These are phyloP conservation scores for Urochloa ruziziensis DNA, from an alignment of 176 grass and related monocot species.

Conservation along the genomic window DNA sequence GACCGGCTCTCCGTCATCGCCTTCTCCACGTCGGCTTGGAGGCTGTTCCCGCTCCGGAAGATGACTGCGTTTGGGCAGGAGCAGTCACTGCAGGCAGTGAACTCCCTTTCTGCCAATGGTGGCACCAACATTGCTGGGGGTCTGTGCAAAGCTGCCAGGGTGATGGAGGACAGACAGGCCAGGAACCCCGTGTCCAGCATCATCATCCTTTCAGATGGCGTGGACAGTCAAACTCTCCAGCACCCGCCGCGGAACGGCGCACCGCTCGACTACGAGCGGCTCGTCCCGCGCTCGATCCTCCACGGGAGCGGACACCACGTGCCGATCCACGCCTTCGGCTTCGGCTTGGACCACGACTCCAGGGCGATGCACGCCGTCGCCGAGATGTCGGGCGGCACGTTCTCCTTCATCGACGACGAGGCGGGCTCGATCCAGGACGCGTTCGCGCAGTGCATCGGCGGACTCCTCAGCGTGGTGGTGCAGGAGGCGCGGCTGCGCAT, in stretches of 20 bases:
- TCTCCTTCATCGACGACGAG: constrained; percentile 69
- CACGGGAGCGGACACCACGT: constrained; percentile 32
- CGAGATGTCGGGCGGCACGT: constrained; percentile 58
- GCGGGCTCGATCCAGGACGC: constrained; percentile 60
- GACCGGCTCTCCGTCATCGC: constrained; percentile 73
- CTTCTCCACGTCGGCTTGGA: constrained; percentile 51
- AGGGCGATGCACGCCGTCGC: constrained; percentile 48
- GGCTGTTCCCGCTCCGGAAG: constrained; percentile 55
- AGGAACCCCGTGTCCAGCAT: constrained; percentile 72
- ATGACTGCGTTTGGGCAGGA: constrained; percentile 51
- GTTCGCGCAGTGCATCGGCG: constrained; percentile 69
- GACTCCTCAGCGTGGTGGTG: constrained; percentile 60
- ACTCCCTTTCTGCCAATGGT: constrained; percentile 38
- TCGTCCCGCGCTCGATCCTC: constrained; percentile 55
- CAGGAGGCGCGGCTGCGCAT: constrained; percentile 48
- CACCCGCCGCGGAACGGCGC: background rate
- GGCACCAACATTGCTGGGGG: constrained; percentile 69
- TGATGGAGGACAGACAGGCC: constrained; percentile 51
- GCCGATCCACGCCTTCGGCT: constrained; percentile 68
- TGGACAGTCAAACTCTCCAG: constrained; percentile 28
- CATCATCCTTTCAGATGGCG: constrained; percentile 76
- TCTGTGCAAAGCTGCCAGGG: constrained; percentile 49
- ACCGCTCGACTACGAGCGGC: constrained; percentile 29
- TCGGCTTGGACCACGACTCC: constrained; percentile 64
- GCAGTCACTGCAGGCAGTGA: constrained; percentile 46